Evolutionary conservation across 202 grass and related monocot species (phyloP), one percentile per base, ranked within the genome.

Genomic region (Musa balbisiana): DNA sequence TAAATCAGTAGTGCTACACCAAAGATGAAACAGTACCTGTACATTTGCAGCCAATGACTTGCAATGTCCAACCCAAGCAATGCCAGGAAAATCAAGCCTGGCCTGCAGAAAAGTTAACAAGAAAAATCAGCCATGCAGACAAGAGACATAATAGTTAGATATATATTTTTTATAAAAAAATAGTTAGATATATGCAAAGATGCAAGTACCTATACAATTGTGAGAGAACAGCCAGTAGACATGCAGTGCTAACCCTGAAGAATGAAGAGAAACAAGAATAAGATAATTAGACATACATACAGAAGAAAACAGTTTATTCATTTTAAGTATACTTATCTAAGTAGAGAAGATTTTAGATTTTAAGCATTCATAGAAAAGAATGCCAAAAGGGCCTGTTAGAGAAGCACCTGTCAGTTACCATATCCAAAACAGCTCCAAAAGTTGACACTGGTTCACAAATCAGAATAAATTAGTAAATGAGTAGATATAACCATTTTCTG

Each of bases 21-120:
- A 43, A 43, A 24, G 27, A 77, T 33, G 11, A 77, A 76, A 58
- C 16, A 67, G 10, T 81, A 98, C 95, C 91, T 94, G 71, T 98
- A 90, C 85, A 98, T 98, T 86, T 93, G 94, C 81, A 98, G 82
- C 91, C 91, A 98, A 54, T 98, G 95, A 83, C 95, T 98, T 29
- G 79, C 84, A 80, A 98, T 98, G 79, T 98, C 95, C 80, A 98
- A 89, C 56, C 84, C 88, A 80, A 94, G 95, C 52, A 98, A 83
- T 23, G 88, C 70, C 87, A 98, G 85, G 76, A 98, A 98, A 75
- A 89, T 72, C 76, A 98, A 83, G 76, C 95, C 89, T 79, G 95
- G 95, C 67, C 95, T 94, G 82, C 69, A 86, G 70, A 81, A 23
- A 52, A 80, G 70, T 65, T 85, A 78, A 20, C 64, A 80, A 76